These are phyloP conservation scores for Backusella morwellensis DNA, from an alignment of 192 early-diverging fungal species.

Conservation along the genomic window DNA sequence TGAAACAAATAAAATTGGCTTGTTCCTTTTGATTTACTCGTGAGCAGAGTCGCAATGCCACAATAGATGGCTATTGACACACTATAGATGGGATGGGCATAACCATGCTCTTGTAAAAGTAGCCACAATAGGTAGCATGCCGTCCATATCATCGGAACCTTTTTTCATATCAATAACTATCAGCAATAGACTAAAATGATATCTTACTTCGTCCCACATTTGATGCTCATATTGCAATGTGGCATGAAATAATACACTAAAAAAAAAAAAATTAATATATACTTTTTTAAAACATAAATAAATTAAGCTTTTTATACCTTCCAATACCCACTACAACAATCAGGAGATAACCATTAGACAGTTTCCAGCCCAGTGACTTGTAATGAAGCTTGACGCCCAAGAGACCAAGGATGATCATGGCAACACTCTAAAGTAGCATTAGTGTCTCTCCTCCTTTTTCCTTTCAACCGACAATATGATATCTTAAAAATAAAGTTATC, in stretches of 20 bases:
- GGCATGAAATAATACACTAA: slow-evolving; percentile 33
- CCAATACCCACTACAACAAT: slow-evolving; percentile 30
- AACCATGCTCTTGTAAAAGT: slow-evolving; percentile 20
- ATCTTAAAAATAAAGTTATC: slow-evolving; percentile 6
- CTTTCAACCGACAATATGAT: background rate
- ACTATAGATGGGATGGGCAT: slow-evolving; percentile 1
- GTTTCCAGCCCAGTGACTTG: slow-evolving; percentile 9
- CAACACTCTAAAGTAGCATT: slow-evolving; percentile 18
- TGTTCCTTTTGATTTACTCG: slow-evolving; percentile 27
- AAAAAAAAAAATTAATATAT: background rate
- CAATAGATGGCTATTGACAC: slow-evolving; percentile 22
- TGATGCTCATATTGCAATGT: slow-evolving; percentile 33
- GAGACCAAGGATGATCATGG: slow-evolving; percentile 23
- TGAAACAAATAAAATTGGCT: slow-evolving; percentile 34
- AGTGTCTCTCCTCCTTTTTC: background rate
- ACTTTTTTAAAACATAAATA: background rate
- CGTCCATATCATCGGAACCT: slow-evolving; percentile 37
- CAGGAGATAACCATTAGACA: slow-evolving; percentile 24
- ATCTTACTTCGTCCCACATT: slow-evolving; percentile 37
- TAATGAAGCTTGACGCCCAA: slow-evolving; percentile 22
- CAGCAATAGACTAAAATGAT: background rate
- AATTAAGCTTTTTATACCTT: slow-evolving; percentile 18
- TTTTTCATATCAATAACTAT: background rate
- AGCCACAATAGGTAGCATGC: slow-evolving; percentile 33
- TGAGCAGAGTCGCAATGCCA: slow-evolving; percentile 23